phyloP scores from a whole-genome alignment of 768 basidiomycete genomes.

The Kwoniella bestiolae region DNA sequence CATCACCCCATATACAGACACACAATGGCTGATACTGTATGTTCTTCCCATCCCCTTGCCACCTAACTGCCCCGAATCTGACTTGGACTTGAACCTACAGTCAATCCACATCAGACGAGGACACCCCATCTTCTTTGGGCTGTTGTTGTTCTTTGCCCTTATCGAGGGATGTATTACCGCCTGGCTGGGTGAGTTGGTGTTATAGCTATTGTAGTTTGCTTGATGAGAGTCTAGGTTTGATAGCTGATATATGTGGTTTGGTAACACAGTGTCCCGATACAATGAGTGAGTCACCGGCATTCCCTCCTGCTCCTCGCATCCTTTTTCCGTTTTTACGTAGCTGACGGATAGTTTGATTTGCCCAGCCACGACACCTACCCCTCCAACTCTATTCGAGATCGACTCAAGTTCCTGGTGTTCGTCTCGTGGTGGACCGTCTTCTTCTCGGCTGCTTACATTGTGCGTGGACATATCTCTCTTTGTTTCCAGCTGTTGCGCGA shows the following conservation, averaged over 20 bases:
- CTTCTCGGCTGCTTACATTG: conserved; percentile 50
- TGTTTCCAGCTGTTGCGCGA: not conserved
- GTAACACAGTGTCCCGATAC: conserved; percentile 26
- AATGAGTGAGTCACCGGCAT: conserved; percentile 30
- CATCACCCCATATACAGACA: not conserved
- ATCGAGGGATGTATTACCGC: conserved; percentile 55
- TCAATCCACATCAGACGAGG: conserved; percentile 46
- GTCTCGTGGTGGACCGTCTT: conserved; percentile 57
- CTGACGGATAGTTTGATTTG: not conserved
- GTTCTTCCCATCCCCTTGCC: conserved; percentile 7
- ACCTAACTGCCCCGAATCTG: not conserved
- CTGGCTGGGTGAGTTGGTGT: conserved; percentile 39
- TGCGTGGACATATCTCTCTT: not conserved
- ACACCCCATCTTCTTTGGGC: conserved; percentile 55
- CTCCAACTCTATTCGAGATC: conserved; percentile 44
- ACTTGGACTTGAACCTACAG: no score
- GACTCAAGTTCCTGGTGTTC: conserved; percentile 55
- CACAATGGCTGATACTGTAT: conserved; percentile 25
- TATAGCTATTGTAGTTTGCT: not conserved
- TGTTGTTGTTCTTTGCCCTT: conserved; percentile 49
- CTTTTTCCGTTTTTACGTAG: not conserved
- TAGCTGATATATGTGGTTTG: not conserved
- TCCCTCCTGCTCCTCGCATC: not conserved
- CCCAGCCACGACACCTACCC: conserved; percentile 49
- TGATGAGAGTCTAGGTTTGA: not conserved